phyloP scores from a whole-genome alignment of 345 rosid species.

The rapeseed (Brassica napus) region Da-Ae NC_063435.1:26043501-26044000 shows the following conservation, averaged over 20 bases:
- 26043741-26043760: neutral
- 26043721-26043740: neutral
- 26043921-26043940: constrained; percentile 54
- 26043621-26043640: neutral
- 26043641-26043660: neutral
- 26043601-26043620: neutral
- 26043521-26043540: neutral
- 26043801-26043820: neutral
- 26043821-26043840: neutral
- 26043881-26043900: constrained; percentile 39
- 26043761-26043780: neutral
- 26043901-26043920: constrained; percentile 75
- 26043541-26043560: neutral
- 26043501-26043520: neutral
- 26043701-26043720: neutral
- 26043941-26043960: constrained; percentile 44
- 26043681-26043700: neutral
- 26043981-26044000: constrained; percentile 9
- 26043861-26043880: constrained; percentile 6
- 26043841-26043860: neutral
- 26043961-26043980: constrained; percentile 45
- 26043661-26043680: neutral
- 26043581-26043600: neutral
- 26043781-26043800: neutral
- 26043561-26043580: neutral